Base-by-base conservation (phyloP, 805 yeast genomes). In the Lipomyces sp. region DNA sequence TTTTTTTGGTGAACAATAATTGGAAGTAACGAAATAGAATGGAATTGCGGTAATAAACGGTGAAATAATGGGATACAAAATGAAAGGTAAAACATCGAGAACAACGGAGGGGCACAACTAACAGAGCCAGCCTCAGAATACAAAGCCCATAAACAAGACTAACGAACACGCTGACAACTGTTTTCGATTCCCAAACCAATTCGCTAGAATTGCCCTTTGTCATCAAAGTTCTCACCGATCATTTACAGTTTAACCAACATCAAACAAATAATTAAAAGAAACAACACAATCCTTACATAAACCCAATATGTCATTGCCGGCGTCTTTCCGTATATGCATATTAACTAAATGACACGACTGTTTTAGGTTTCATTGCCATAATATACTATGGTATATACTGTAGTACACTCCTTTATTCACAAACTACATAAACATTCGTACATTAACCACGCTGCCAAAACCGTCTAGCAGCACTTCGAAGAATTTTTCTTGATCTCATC, bases 391-490 rank as follows among this genome's bases (percentile, higher is more conserved):
- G 48, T 24, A n/a, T 42, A 11, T 42, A 42, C 48, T n/a, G 24
- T 24, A 24, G 1, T 24, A 42, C 24, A 42, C 48, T 42, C 48
- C 10, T 42, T 42, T 42, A 42, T 42, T 42, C 48, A 42, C 24
- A 42, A 42, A 18, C 48, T 42, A 42, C 48, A 11, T 42, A 42
- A n/a, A 42, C 48, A 24, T 55, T 34, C 64, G 53, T 29, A 18
- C 63, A 11, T 34, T 29, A 29, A 15, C 50, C 29, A 51, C 54
- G 15, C 54, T 2, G 11, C 18, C 13, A 33, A 4, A 13, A 33
- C 2, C 51, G 30, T 59, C 54, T 80, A 92, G 81, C 97, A 92
- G 80, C 97, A 92, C 75, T 82, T 81, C 68, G 78, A 78, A 68
- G 69, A 62, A 29, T 77, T 79, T 74, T 81, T 83, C 77, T 86